These are phyloP conservation scores for Mortierella sp. DNA, from an alignment of 371 early-diverging fungal genomes.

Conservation along the genomic window DNA sequence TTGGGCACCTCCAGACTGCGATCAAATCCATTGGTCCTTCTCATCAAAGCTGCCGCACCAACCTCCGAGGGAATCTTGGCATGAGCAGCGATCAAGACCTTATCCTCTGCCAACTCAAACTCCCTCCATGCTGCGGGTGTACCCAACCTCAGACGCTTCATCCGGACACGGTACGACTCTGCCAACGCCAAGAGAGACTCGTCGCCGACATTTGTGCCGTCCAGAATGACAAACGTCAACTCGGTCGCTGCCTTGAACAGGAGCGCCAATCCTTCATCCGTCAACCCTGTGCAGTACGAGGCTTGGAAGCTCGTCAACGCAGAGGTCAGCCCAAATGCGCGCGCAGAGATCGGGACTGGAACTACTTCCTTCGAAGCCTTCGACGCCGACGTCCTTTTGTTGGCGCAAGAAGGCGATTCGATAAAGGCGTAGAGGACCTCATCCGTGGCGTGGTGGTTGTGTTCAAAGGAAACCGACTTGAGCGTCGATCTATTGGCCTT, in stretches of 20 bases:
- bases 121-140: slow-evolving; percentile 28
- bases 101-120: slow-evolving; percentile 15
- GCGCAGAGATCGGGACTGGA: neutral
- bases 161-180: slow-evolving; percentile 21
- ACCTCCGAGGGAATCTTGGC: neutral
- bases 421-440: slow-evolving; percentile 21
- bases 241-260: slow-evolving; percentile 31
- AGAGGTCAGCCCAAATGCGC: slow-evolving; percentile 1
- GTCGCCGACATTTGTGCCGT: slow-evolving; percentile 17
- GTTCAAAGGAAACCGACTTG: neutral
- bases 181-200: slow-evolving; percentile 24
- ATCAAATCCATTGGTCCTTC: neutral
- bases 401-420: neutral
- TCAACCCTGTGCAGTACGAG: neutral
- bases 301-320: slow-evolving; percentile 26
- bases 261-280: neutral
- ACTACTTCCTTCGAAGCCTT: neutral
- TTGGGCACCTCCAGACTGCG: neutral
- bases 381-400: neutral
- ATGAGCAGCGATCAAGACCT: neutral
- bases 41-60: neutral
- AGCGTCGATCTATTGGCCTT: slow-evolving; percentile 2
- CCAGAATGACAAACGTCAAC: slow-evolving; percentile 5
- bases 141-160: slow-evolving; percentile 22
- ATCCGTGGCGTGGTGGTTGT: neutral